A percentile compares a stretch with the other conserved stretches of the same genome.
Evolutionary conservation across 805 yeast species (phyloP).

Genomic region (Barnettozyma wickerhamii): DNA sequence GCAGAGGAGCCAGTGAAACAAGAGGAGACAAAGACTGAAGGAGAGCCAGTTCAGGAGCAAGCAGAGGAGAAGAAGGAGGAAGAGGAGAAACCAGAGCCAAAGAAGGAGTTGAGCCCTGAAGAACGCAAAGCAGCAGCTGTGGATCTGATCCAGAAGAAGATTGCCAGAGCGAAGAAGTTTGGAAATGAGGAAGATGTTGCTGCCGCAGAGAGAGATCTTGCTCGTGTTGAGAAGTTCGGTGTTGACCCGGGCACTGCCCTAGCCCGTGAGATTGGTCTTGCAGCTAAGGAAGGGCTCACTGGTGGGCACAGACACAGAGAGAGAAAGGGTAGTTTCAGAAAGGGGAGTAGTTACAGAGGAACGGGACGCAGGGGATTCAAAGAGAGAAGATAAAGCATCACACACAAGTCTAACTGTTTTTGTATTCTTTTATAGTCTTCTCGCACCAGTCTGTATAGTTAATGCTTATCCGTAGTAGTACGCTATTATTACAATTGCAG

Average conservation of each 20-base stretch:
- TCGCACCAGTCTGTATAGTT: too few species aligned
- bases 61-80: conserved; percentile 5
- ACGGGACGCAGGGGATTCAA: conserved; percentile 2
- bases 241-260: conserved; percentile 61
- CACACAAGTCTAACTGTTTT: too few species aligned
- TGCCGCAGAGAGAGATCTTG: conserved; percentile 55
- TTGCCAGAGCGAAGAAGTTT: conserved; percentile 73
- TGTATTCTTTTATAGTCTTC: too few species aligned
- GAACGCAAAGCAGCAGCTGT: conserved; percentile 67
- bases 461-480: too few species aligned
- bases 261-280: conserved; percentile 63
- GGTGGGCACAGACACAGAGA: conserved; percentile 10
- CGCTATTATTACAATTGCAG: too few species aligned
- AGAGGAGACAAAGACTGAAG: conserved; percentile 8
- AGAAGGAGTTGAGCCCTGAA: conserved; percentile 50
- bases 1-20: conserved; percentile 2
- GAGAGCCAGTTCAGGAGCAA: conserved; percentile 1
- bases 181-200: conserved; percentile 54
- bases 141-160: conserved; percentile 60
- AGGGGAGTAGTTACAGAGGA: conserved; percentile 4
- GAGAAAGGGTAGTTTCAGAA: conserved; percentile 8
- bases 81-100: conserved; percentile 26
- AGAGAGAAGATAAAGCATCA: conserved; percentile 3
- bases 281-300: conserved; percentile 11
- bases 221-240: conserved; percentile 82